phyloP scores from a whole-genome alignment of 768 basidiomycete genomes.

The Fomitopsis pulvina region DNA sequence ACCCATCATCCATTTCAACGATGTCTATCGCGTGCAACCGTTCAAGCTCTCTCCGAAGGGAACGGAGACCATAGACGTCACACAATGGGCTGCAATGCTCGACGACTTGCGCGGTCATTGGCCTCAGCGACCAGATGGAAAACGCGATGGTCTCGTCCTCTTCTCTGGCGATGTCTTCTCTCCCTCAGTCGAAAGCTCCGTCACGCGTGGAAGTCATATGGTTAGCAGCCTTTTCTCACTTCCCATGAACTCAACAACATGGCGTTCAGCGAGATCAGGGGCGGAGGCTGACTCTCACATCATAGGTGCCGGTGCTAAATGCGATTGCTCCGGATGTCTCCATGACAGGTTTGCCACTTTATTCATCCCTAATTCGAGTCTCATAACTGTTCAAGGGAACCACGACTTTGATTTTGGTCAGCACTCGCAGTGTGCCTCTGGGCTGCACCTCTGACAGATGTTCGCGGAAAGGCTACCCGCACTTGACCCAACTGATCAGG shows the following conservation, averaged over 20 bases:
- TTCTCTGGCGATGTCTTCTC: slow-evolving; percentile 91
- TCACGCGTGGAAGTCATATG: slow-evolving; percentile 90
- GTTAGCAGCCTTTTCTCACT: slow-evolving; percentile 30
- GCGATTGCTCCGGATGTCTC: slow-evolving; percentile 73
- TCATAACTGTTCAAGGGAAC: slow-evolving; percentile 50
- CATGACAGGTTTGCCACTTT: slow-evolving; percentile 56
- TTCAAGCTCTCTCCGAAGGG: slow-evolving; percentile 56
- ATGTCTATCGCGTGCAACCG: slow-evolving; percentile 74
- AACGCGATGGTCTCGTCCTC: slow-evolving; percentile 66
- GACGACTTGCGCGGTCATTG: slow-evolving; percentile 56
- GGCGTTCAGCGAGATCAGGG: too few species aligned
- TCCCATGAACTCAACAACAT: too few species aligned
- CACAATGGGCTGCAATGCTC: slow-evolving; percentile 75
- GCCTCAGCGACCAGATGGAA: slow-evolving; percentile 39
- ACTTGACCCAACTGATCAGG: slow-evolving; percentile 58
- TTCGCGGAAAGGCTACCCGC: slow-evolving; percentile 45
- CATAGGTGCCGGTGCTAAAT: slow-evolving; percentile 84
- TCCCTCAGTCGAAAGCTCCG: slow-evolving; percentile 79
- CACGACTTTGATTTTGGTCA: slow-evolving; percentile 89
- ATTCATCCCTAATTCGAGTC: not conserved
- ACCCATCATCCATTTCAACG: slow-evolving; percentile 67
- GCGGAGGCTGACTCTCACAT: not conserved
- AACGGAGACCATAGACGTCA: slow-evolving; percentile 71
- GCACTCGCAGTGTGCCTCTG: slow-evolving; percentile 1
- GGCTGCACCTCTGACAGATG: not conserved